Base-by-base conservation (phyloP, 1,139 yeast genomes). In the Hanseniaspora uvarum region DNA sequence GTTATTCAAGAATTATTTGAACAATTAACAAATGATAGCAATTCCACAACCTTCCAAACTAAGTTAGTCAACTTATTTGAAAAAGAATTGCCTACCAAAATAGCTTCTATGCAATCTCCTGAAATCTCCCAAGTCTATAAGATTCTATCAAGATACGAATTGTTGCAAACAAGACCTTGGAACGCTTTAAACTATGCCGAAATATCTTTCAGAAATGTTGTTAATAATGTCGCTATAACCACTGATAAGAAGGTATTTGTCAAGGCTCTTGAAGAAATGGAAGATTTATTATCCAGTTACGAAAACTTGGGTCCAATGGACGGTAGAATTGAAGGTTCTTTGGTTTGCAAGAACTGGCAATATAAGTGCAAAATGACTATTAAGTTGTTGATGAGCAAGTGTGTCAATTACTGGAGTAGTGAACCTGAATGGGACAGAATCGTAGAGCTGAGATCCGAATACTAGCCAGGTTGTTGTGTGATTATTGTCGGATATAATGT, bases 81-180 rank as follows among this genome's bases (percentile, higher is more conserved):
- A 57, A 75, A 74, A 39, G 70, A 74, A 49, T 68, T 88, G 39
- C 53, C 53, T 26, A 37, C 38, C 6, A 43, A 50, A 14, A 44
- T 16, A 79, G 86, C 12, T 80, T 86, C 55, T 83, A 83, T 14
- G 72, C 82, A 14, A 81, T 83, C 52, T 77, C 92, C 0, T 75
- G 87, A 62, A 72, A 86, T 44, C 12, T 43, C 44, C n/a, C 44
- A 50, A 19, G 53, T 50, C 54, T 92, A 96, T 96, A 78, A 87
- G 64, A 68, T 86, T 12, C 83, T 87, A 16, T 86, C 95, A 4
- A 77, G 79, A 60, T 95, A 88, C 11, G 89, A 88, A 63, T 65
- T 86, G 24, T 92, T 98, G 97, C 78, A 94, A 62, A 74, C 76
- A 53, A 78, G 77, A 60, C 96, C 96, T 19, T 87, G 96, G 95